Conservation (phyloP, 441 rosid genomes). For the Brassica balearica region DNA sequence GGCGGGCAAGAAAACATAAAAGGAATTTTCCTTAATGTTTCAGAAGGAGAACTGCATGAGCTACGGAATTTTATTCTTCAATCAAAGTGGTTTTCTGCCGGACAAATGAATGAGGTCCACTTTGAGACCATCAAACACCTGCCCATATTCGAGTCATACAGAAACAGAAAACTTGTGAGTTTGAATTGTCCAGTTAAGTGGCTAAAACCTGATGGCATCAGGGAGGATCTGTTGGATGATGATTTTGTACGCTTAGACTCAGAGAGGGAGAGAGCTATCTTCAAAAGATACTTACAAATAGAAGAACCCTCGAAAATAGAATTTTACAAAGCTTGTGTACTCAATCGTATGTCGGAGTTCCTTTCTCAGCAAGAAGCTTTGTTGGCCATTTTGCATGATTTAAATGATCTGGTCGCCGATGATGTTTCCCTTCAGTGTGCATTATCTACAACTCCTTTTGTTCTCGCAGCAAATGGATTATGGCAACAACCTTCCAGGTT, state of each 20-base stretch:
- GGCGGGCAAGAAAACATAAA: conserved; percentile 67
- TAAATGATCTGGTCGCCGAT: conserved; percentile 73
- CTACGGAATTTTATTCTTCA: conserved; percentile 92
- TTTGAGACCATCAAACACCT: conserved; percentile 76
- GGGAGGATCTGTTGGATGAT: conserved; percentile 87
- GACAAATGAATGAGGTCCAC: conserved; percentile 71
- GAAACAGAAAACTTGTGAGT: conserved; percentile 75
- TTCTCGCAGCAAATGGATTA: conserved; percentile 84
- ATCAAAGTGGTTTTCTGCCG: conserved; percentile 94
- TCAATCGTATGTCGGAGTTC: conserved; percentile 89
- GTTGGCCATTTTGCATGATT: conserved; percentile 75
- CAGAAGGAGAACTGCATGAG: conserved; percentile 92
- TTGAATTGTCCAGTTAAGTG: conserved; percentile 75
- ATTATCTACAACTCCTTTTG: conserved; percentile 75
- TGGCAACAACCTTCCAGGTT: conserved; percentile 98
- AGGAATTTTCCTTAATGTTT: conserved; percentile 68
- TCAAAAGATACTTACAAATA: conserved; percentile 68
- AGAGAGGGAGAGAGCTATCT: conserved; percentile 83
- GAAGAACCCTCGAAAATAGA: conserved; percentile 82
- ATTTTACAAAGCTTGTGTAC: conserved; percentile 85
- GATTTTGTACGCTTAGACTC: conserved; percentile 90
- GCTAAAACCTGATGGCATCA: conserved; percentile 88
- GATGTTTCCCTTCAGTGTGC: conserved; percentile 70
- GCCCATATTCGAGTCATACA: conserved; percentile 91
- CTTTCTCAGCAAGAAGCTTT: conserved; percentile 70